Conservation (phyloP, 495 filamentous ascomycete genomes). For the Neurospora sublineolata region DNA sequence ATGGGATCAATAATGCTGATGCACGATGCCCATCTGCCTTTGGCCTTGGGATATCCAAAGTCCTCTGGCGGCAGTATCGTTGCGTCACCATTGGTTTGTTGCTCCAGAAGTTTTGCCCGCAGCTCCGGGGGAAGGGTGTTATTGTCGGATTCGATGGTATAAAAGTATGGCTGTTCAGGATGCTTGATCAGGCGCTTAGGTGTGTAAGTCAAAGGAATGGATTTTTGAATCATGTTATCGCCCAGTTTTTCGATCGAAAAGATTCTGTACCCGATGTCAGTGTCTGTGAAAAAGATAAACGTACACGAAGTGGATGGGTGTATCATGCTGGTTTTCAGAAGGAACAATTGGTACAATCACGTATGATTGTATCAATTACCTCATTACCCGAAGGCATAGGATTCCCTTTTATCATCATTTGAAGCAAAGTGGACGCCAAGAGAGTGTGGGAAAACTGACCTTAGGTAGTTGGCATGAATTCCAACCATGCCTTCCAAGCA, state of each 20-base stretch:
- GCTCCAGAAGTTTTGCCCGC: constrained; percentile 53
- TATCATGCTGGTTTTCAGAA: constrained; percentile 32
- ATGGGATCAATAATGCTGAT: constrained; percentile 83
- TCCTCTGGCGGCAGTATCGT: constrained; percentile 63
- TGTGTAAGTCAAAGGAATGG: constrained; percentile 79
- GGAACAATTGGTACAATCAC: constrained; percentile 42
- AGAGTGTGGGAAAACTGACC: constrained; percentile 47
- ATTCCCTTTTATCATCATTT: constrained; percentile 60
- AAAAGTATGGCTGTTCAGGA: constrained; percentile 79
- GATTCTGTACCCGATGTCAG: constrained; percentile 47
- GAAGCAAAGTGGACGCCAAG: constrained; percentile 17
- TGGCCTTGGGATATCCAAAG: constrained; percentile 77
- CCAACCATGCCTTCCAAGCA: constrained; percentile 92
- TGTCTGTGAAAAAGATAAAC: neutral
- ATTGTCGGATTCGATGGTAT: constrained; percentile 86
- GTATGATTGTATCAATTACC: constrained; percentile 25
- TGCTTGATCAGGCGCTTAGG: constrained; percentile 79
- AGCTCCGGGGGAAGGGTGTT: constrained; percentile 73
- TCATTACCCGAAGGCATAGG: constrained; percentile 35
- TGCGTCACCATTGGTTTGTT: constrained; percentile 61
- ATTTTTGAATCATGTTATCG: constrained; percentile 79
- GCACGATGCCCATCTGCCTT: constrained; percentile 88
- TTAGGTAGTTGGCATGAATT: constrained; percentile 78
- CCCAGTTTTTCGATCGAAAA: constrained; percentile 81
- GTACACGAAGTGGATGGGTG: neutral